Evolutionary conservation across 306 rosid species (phyloP), one percentile per base, ranked within the genome.

Genomic region (Hippophae gyantsensis): DNA sequence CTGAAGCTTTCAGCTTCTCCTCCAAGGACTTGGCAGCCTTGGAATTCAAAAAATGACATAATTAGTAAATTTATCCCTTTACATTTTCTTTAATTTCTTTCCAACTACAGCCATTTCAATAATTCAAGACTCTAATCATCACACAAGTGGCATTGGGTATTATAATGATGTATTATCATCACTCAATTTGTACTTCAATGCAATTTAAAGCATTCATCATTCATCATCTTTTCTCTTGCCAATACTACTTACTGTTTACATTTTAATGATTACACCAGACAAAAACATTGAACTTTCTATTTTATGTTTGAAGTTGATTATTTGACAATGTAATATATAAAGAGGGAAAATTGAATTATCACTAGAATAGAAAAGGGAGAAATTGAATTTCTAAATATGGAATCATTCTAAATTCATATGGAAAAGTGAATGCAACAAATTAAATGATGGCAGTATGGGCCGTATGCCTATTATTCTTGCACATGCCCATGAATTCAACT

Each of bases 1-100:
- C 95, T 56, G 96, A 76, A 54, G 80, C 81, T 77, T 92, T 83
- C 79, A 92, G 71, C 82, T 88, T 85, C 75, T 84, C 93, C 82
- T 86, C 95, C 79, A 88, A 76, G 47, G 81, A 62, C 80, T 83
- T 88, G 12, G 95, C 95, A 78, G 96, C 84, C 99, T 92, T 85
- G 60, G 55, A 70, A 70, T 73, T 55, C 74, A 25, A 12, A 27
- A 57, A 57, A 60, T 64, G 52, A 67, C 44, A 40, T 8, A 42
- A 54, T 54, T 10, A 64, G 44, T 11, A 51, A 1, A 9, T 13
- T 13, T 60, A 11, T 10, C 43, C 27, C 9, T n/a, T 50, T 50
- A 6, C 42, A 13, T 10, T 56, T 12, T 57, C 12, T 38, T 10
- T 10, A 3, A 38, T 26, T 6, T 12, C 8, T 13, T n/a, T 27